A percentile compares a stretch with the other conserved stretches of the same genome.
Evolutionary conservation across 2,329 filamentous ascomycete species (phyloP).

Genomic region (Aspergillus fructus): DNA sequence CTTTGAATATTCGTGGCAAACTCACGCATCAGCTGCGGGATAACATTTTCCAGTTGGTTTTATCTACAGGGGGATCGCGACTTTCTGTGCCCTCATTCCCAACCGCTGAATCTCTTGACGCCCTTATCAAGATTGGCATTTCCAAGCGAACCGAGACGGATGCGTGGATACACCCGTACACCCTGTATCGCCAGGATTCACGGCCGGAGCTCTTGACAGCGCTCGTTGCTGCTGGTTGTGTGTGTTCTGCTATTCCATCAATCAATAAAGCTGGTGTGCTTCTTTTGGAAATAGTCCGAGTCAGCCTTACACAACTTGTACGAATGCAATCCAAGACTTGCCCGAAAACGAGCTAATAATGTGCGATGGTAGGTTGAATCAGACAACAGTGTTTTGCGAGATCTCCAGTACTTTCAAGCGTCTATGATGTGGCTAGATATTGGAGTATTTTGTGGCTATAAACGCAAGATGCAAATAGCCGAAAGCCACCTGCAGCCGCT

Average conservation of each 20-base stretch:
- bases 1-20: conserved; percentile 5
- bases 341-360: neutral
- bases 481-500: conserved; percentile 7
- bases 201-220: conserved; percentile 3
- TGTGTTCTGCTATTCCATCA: conserved; percentile 4
- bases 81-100: conserved; percentile 9
- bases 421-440: conserved; percentile 12
- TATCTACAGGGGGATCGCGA: neutral
- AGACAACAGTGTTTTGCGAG: conserved; percentile 7
- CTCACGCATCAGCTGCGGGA: conserved; percentile 1
- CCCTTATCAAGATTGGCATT: conserved; percentile 6
- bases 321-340: neutral
- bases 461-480: conserved; percentile 9
- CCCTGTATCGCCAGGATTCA: neutral
- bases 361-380: neutral
- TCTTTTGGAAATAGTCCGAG: conserved; percentile 6
- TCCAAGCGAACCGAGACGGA: conserved; percentile 7
- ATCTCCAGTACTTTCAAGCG: conserved; percentile 7
- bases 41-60: conserved; percentile 1
- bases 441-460: conserved; percentile 5
- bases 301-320: conserved; percentile 6
- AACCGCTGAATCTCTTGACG: conserved; percentile 6
- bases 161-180: conserved; percentile 10
- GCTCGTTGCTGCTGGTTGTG: conserved; percentile 4
- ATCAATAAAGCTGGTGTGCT: conserved; percentile 4